Percentiles rank a stretch among this genome's conserved stretches.
Conservation (phyloP, 192 early-diverging fungal species). For the Globomyces pollinis-pini region DNA sequence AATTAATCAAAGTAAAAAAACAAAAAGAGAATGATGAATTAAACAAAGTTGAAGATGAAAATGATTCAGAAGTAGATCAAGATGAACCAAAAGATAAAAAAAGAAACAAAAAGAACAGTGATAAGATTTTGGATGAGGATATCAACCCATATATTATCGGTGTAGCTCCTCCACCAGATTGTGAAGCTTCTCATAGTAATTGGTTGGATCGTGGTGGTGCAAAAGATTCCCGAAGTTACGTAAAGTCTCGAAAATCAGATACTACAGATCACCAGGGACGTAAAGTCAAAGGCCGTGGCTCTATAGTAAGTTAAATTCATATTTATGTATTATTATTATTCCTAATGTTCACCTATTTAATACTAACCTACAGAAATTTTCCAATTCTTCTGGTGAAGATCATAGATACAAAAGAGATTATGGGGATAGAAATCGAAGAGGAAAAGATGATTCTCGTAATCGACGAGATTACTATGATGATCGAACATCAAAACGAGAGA, state of each 20-base stretch:
- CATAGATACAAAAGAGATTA: not conserved
- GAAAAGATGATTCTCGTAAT: no score
- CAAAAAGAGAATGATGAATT: not conserved
- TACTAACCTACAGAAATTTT: no score
- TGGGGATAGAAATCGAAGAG: not conserved
- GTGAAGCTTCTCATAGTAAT: not conserved
- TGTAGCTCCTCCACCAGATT: slow-evolving; percentile 5
- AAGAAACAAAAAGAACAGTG: not conserved
- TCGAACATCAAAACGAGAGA: no score
- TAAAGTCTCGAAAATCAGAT: not conserved
- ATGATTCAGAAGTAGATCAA: not conserved
- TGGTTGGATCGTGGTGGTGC: not conserved
- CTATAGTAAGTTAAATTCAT: not conserved
- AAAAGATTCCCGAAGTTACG: not conserved
- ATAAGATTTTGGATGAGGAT: not conserved
- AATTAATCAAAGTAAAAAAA: slow-evolving; percentile 48
- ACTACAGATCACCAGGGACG: not conserved
- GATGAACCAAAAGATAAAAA: not conserved
- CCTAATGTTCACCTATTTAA: no score
- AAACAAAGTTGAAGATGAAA: not conserved
- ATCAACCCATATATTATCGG: slow-evolving; percentile 10
- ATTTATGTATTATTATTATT: no score
- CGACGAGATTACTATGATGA: no score
- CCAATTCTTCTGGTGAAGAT: not conserved
- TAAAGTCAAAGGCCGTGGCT: not conserved